Percentiles rank a stretch among this genome's conserved stretches.
Conservation (phyloP, 495 filamentous ascomycete genomes). For the Cryomyces minteri region DNA sequence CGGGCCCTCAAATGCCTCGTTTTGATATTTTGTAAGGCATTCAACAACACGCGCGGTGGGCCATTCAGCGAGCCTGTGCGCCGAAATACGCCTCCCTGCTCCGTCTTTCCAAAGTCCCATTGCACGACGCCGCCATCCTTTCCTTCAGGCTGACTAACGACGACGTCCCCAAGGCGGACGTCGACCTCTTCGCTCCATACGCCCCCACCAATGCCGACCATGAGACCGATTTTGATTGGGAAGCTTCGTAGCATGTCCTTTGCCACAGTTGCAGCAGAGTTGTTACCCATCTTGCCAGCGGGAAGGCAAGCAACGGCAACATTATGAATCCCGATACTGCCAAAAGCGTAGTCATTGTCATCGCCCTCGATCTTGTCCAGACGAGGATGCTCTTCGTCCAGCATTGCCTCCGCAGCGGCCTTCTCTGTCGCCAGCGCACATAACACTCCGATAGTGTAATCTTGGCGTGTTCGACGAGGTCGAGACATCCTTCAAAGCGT, state of each 20-base stretch:
- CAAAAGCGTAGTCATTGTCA: slow-evolving; percentile 19
- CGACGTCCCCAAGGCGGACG: slow-evolving; percentile 3
- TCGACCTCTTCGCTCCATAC: slow-evolving; percentile 1
- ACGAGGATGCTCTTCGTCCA: slow-evolving; percentile 20
- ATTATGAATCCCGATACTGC: slow-evolving; percentile 21
- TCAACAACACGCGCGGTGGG: slow-evolving; percentile 1
- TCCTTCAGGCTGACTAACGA: slow-evolving; percentile 8
- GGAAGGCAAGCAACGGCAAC: slow-evolving; percentile 18
- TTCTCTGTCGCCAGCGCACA: slow-evolving; percentile 26
- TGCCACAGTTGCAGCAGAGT: neutral
- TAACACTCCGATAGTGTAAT: slow-evolving; percentile 32
- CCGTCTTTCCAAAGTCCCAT: slow-evolving; percentile 6
- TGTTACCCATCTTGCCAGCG: slow-evolving; percentile 7
- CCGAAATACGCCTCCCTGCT: neutral
- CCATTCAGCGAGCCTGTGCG: neutral
- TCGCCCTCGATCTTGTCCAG: slow-evolving; percentile 5
- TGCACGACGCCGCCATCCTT: slow-evolving; percentile 7
- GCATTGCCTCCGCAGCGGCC: slow-evolving; percentile 25
- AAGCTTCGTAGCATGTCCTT: neutral
- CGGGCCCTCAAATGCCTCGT: neutral
- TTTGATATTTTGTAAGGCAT: neutral
- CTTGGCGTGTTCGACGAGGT: neutral
- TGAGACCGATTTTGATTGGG: neutral
- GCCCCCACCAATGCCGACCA: slow-evolving; percentile 4
- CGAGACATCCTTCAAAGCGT: too few relatives aligned